Conservation (phyloP, 495 filamentous ascomycete species). For the Penicillium roqueforti region DNA sequence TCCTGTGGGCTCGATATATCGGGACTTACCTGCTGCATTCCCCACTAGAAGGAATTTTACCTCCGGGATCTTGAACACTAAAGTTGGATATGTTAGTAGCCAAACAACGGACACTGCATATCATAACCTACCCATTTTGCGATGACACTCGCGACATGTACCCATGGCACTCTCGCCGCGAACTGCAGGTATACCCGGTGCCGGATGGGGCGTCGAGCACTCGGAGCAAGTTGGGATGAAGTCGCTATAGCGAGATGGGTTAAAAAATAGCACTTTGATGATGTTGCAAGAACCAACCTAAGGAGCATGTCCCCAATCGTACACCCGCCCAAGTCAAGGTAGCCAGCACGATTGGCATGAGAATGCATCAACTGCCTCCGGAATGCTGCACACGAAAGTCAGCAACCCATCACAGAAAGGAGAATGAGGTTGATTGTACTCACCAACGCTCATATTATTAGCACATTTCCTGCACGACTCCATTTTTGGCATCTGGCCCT, state of each 20-base stretch:
- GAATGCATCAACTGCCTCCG: conserved; percentile 73
- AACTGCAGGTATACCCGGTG: conserved; percentile 63
- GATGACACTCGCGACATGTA: conserved; percentile 77
- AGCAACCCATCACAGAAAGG: background rate
- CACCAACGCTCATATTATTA: conserved; percentile 57
- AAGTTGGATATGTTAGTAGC: background rate
- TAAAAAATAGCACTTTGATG: background rate
- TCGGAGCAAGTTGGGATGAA: conserved; percentile 78
- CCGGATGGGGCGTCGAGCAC: conserved; percentile 67
- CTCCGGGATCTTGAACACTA: conserved; percentile 68
- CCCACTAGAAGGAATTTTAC: conserved; percentile 75
- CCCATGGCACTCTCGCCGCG: conserved; percentile 73
- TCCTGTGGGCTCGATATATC: background rate
- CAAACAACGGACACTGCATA: background rate
- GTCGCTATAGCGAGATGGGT: conserved; percentile 42
- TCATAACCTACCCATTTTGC: conserved; percentile 61
- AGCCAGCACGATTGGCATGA: conserved; percentile 72
- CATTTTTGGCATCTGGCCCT: conserved; percentile 31
- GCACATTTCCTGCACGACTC: conserved; percentile 76
- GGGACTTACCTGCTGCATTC: conserved; percentile 42
- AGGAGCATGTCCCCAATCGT: conserved; percentile 75
- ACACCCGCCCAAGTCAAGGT: conserved; percentile 77
- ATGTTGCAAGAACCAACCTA: conserved; percentile 45
- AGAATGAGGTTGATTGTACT: background rate
- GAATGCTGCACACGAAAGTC: conserved; percentile 45